Evolutionary conservation across 352 stramenopile genomes (phyloP).

Genomic region (Phytopythium helicoides): DNA sequence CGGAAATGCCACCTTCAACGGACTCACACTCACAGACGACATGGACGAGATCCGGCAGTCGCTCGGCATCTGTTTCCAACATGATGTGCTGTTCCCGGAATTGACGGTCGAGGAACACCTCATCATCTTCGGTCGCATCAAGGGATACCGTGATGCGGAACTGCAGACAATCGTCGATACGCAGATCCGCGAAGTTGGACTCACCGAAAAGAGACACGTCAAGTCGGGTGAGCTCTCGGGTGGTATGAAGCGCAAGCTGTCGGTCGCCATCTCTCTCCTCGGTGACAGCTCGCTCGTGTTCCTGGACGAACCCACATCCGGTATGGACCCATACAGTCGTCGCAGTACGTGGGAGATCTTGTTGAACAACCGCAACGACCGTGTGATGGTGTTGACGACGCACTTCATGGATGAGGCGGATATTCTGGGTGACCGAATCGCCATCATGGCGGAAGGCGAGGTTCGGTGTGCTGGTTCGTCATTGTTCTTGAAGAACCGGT

Average conservation of each 20-base stretch:
- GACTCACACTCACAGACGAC: slow-evolving; percentile 69
- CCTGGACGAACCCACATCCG: slow-evolving; percentile 91
- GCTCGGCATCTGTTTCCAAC: slow-evolving; percentile 81
- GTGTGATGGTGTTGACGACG: slow-evolving; percentile 88
- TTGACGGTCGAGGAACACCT: slow-evolving; percentile 78
- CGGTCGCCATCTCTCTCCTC: slow-evolving; percentile 86
- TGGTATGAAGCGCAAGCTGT: slow-evolving; percentile 92
- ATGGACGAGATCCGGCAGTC: slow-evolving; percentile 67
- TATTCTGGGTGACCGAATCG: slow-evolving; percentile 77
- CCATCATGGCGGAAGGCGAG: slow-evolving; percentile 85
- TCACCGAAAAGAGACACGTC: slow-evolving; percentile 57
- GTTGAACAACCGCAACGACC: slow-evolving; percentile 50
- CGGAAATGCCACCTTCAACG: slow-evolving; percentile 64
- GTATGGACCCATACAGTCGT: slow-evolving; percentile 95
- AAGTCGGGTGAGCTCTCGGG: slow-evolving; percentile 66
- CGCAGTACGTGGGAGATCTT: slow-evolving; percentile 91
- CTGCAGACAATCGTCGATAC: slow-evolving; percentile 27
- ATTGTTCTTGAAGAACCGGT: slow-evolving; percentile 80
- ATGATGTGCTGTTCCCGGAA: slow-evolving; percentile 78
- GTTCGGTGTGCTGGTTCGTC: slow-evolving; percentile 69
- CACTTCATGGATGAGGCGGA: slow-evolving; percentile 96
- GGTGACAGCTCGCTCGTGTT: slow-evolving; percentile 84
- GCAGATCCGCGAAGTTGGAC: slow-evolving; percentile 57
- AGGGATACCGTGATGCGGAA: slow-evolving; percentile 37
- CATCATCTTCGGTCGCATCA: slow-evolving; percentile 66